Percentiles rank a stretch among this genome's conserved stretches.
These are phyloP conservation scores for Yamadazyma buinensis DNA, from an alignment of 1,139 yeast species.

Conservation along the genomic window DNA sequence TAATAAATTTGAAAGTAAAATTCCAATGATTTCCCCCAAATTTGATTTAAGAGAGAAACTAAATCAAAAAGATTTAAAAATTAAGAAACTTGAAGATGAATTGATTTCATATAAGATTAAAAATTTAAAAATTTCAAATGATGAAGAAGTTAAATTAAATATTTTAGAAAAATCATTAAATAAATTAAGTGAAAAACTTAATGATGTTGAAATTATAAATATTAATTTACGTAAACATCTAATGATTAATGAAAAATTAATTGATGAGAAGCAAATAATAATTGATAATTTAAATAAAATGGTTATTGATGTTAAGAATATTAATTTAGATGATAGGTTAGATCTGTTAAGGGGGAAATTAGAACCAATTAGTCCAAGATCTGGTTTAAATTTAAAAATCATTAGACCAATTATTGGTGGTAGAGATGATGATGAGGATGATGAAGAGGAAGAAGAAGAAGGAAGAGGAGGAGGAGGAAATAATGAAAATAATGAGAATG, in stretches of 20 bases:
- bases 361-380: constrained; percentile 23
- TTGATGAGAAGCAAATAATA: constrained; percentile 57
- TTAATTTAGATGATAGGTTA: constrained; percentile 51
- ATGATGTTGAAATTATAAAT: constrained; percentile 38
- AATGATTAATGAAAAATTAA: constrained; percentile 53
- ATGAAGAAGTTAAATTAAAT: constrained; percentile 44
- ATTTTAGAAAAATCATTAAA: constrained; percentile 37
- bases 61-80: constrained; percentile 32
- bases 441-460: constrained; percentile 9
- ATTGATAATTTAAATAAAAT: constrained; percentile 53
- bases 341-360: constrained; percentile 10
- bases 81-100: constrained; percentile 36
- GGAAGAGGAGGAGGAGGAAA: too few relatives aligned
- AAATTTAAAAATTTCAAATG: constrained; percentile 32
- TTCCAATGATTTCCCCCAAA: constrained; percentile 9
- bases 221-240: constrained; percentile 42
- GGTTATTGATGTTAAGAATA: constrained; percentile 47
- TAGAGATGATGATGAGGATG: constrained; percentile 12
- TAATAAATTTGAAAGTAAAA: constrained; percentile 10
- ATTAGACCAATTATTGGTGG: constrained; percentile 70
- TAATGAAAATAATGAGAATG: too few relatives aligned
- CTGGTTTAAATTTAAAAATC: constrained; percentile 54
- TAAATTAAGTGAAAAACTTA: constrained; percentile 34
- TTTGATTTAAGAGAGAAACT: constrained; percentile 23
- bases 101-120: constrained; percentile 35